Percentiles rank a stretch among this genome's conserved stretches.
Conservation (phyloP, 1,284 basidiomycete genomes). For the Cryptococcus jaspeensis region DNA sequence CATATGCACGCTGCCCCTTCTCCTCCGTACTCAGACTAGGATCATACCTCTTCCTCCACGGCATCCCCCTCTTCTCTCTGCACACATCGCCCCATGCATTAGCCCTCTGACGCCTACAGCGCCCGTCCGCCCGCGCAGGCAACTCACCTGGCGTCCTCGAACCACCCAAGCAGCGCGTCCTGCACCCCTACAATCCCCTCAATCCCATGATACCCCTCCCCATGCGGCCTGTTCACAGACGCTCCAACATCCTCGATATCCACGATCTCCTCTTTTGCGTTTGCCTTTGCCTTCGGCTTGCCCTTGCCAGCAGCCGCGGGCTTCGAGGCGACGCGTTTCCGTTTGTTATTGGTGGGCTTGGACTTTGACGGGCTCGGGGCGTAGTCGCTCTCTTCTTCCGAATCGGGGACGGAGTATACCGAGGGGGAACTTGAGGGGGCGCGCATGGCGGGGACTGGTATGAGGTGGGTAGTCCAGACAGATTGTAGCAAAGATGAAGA, state of each 20-base stretch:
- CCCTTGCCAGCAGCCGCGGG: neutral
- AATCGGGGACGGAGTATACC: conserved; percentile 14
- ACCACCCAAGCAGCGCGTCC: conserved; percentile 46
- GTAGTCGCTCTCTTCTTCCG: conserved; percentile 15
- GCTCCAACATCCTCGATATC: conserved; percentile 27
- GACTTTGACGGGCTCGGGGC: conserved; percentile 3
- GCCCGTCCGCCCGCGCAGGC: neutral
- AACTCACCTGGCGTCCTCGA: conserved; percentile 44
- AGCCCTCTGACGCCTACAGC: too few relatives aligned
- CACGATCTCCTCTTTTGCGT: neutral
- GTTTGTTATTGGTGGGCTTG: conserved; percentile 11
- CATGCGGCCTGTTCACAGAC: conserved; percentile 26
- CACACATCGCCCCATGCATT: neutral
- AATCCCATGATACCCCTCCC: conserved; percentile 30
- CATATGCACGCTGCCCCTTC: conserved; percentile 51
- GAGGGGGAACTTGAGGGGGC: conserved; percentile 6
- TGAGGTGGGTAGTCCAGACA: too few relatives aligned
- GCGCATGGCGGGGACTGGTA: neutral
- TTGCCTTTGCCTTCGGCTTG: neutral
- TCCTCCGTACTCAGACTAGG: conserved; percentile 25
- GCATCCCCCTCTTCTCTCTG: conserved; percentile 50
- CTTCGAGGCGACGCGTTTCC: conserved; percentile 1
- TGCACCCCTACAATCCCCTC: conserved; percentile 21
- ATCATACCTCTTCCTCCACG: conserved; percentile 49
- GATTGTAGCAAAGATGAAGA: too few relatives aligned